phyloP scores from a whole-genome alignment of 768 basidiomycete genomes.

The Pleurotus citrinopileatus region DNA sequence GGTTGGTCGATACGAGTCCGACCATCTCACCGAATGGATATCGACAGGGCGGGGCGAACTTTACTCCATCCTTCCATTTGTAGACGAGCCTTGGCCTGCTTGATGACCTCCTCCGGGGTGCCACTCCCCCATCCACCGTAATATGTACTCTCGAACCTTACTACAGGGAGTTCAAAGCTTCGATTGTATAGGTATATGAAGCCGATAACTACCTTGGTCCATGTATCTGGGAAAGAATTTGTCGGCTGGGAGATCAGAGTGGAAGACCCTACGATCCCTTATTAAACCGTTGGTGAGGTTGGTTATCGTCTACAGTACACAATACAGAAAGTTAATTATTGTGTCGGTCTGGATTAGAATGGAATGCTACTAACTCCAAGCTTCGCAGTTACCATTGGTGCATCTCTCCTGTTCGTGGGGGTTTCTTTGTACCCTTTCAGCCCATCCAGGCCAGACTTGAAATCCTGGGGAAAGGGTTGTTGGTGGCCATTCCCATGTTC shows the following conservation, averaged over 20 bases:
- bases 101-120: background rate
- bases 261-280: conserved; percentile 22
- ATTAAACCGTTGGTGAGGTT: conserved; percentile 35
- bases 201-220: background rate
- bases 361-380: background rate
- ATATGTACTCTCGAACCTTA: background rate
- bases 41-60: background rate
- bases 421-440: background rate
- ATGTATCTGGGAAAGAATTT: background rate
- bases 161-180: background rate
- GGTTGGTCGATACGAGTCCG: background rate
- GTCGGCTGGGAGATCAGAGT: background rate
- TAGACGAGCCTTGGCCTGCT: background rate
- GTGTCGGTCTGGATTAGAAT: too few species aligned
- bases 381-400: background rate
- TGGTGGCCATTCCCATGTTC: too few species aligned
- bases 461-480: conserved; percentile 23
- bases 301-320: conserved; percentile 22
- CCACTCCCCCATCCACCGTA: background rate
- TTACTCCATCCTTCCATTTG: background rate
- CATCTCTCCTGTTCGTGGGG: background rate
- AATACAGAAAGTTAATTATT: background rate
- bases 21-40: background rate
- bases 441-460: background rate
- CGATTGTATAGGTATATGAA: background rate